phyloP scores from a whole-genome alignment of 1,284 basidiomycete genomes.

The Naganishia cerealis region DNA sequence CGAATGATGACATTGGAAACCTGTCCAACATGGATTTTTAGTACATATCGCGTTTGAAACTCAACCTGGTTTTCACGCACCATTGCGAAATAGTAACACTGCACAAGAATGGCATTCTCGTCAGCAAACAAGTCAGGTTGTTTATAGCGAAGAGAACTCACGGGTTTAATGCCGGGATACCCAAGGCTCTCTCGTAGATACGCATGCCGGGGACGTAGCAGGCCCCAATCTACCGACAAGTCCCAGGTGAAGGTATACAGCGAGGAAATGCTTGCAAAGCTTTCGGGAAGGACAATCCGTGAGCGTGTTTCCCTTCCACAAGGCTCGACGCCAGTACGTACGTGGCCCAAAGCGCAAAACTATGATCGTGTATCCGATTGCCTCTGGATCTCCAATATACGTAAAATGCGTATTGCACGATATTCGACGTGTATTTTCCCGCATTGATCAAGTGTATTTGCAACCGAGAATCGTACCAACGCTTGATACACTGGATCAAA shows the following conservation, averaged over 20 bases:
- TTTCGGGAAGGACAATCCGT: not conserved
- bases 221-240: conserved; percentile 59
- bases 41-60: conserved; percentile 53
- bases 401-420: conserved; percentile 67
- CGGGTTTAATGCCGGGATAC: conserved; percentile 64
- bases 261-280: conserved; percentile 63
- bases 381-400: conserved; percentile 65
- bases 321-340: not conserved
- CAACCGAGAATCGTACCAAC: conserved; percentile 74
- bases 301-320: not conserved
- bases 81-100: conserved; percentile 58
- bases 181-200: conserved; percentile 73
- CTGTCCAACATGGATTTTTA: conserved; percentile 43
- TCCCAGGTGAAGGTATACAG: conserved; percentile 78
- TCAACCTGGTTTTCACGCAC: conserved; percentile 28
- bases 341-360: conserved; percentile 34
- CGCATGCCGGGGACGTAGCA: conserved; percentile 66
- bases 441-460: conserved; percentile 81
- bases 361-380: conserved; percentile 23
- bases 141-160: conserved; percentile 53
- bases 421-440: conserved; percentile 73
- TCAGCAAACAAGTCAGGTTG: conserved; percentile 2
- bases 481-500: conserved; percentile 79
- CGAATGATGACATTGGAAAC: conserved; percentile 69
- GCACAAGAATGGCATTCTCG: conserved; percentile 1